Evolutionary conservation across 129 eudicot species (phyloP), one percentile per base, ranked within the genome.

Genomic region (Dittrichia graveolens): DNA sequence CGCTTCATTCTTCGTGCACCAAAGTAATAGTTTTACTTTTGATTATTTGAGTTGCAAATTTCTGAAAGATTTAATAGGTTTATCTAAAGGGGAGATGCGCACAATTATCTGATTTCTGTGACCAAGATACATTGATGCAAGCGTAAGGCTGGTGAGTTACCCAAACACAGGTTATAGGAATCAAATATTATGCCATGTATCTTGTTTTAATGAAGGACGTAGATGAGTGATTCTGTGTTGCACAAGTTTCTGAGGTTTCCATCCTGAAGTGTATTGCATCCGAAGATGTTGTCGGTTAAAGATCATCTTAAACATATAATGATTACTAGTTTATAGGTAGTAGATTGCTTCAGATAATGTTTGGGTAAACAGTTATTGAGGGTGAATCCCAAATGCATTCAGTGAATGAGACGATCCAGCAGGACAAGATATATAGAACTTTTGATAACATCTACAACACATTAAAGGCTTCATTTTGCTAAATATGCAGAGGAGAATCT

Each of bases 251-350:
- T 13, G 58, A 59, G 67, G 24, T 62, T 72, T 10, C 44, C 9
- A 5, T 72, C 37, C 34, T 58, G 16, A 39, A 59, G n/a, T 11
- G 12, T 55, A 19, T 60, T 44, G 69, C 58, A 31, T 41, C 34
- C 18, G 55, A 41, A 15, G 49, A 41, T 72, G 48, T 43, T 18
- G 12, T 46, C 3, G 8, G 16, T 48, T 56, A 64, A 65, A 47
- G 75, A 15, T 67, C 31, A 61, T 76, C 55, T 68, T 9, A 67
- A 49, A 68, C 50, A 75, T 50, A 63, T 56, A 6, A 42, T 35
- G 57, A 31, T 72, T 70, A 41, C 24, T 35, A 50, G 52, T 60
- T 53, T 75, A 8, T 42, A 63, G 52, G 58, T 14, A 19, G 67
- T 60, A 49, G 43, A 66, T 65, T 65, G 80, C 47, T 75, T 67